These are phyloP conservation scores for Trypanosoma cruzi DNA, from an alignment of 208 protist species.

Conservation along the genomic window DNA sequence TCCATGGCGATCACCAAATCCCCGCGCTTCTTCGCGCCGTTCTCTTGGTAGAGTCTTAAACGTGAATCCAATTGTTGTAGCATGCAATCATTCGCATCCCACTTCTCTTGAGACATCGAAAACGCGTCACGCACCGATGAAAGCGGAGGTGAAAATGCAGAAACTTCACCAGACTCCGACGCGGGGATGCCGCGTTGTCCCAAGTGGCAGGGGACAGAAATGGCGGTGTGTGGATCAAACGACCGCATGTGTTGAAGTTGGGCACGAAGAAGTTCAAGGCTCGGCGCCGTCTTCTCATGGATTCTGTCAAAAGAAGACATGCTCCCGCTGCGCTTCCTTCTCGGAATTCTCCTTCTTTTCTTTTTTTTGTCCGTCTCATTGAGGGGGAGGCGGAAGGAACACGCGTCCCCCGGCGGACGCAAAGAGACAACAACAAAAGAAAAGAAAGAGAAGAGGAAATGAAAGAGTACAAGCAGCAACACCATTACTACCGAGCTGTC, in stretches of 20 bases:
- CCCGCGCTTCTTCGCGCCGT: constrained; percentile 5
- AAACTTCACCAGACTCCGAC: neutral
- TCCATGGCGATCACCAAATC: constrained; percentile 9
- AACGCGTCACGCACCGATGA: neutral
- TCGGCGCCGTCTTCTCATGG: neutral
- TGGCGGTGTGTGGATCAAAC: neutral
- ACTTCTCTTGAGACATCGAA: neutral
- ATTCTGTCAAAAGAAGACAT: neutral
- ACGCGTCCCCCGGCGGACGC: too few relatives aligned
- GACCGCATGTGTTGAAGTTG: constrained; percentile 23
- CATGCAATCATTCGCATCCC: neutral
- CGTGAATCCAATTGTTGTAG: constrained; percentile 12
- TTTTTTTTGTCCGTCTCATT: too few relatives aligned
- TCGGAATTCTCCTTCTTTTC: neutral
- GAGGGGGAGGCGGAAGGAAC: too few relatives aligned
- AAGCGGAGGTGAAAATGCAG: neutral
- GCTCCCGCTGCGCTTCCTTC: too few relatives aligned
- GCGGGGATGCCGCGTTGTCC: neutral
- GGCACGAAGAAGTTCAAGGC: constrained; percentile 10
- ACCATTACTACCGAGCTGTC: too few relatives aligned
- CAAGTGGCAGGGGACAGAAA: neutral
- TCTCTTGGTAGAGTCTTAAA: constrained; percentile 6
- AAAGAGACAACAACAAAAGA: too few relatives aligned
- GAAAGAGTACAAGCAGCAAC: too few relatives aligned
- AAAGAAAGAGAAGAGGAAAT: too few relatives aligned